A percentile compares a stretch with the other conserved stretches of the same genome.
These are phyloP conservation scores for Macrophomina phaseolina DNA, from an alignment of 2,329 filamentous ascomycete species.

Conservation along the genomic window DNA sequence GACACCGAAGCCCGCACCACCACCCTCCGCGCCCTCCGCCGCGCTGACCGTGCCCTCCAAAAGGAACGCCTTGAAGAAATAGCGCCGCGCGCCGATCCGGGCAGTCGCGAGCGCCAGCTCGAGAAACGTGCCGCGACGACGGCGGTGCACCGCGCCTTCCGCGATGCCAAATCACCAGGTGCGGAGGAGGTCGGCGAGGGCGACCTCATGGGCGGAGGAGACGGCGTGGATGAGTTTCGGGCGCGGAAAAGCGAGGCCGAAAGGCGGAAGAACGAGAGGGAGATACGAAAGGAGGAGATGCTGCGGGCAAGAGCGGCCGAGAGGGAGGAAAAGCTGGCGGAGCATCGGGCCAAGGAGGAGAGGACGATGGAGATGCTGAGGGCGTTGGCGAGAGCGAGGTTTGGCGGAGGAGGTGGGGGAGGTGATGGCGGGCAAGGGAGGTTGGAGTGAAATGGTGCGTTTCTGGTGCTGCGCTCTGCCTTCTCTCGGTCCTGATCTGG, in stretches of 20 bases:
- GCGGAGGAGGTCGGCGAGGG: constrained; percentile 71
- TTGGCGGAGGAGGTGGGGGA: constrained; percentile 31
- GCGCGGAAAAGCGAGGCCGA: constrained; percentile 68
- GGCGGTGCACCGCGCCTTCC: constrained; percentile 75
- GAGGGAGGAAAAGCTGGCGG: constrained; percentile 75
- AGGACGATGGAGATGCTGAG: constrained; percentile 82
- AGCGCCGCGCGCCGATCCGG: constrained; percentile 79
- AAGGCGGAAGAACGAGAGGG: constrained; percentile 77
- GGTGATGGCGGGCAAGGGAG: background rate
- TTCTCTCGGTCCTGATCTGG: too few relatives aligned
- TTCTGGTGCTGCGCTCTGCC: too few relatives aligned
- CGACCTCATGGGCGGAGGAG: constrained; percentile 78
- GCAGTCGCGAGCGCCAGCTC: constrained; percentile 79
- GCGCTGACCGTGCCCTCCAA: constrained; percentile 68
- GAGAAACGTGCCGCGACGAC: constrained; percentile 82
- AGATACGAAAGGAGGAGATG: constrained; percentile 82
- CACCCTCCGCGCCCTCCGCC: constrained; percentile 66
- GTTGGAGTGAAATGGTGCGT: background rate
- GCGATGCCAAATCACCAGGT: constrained; percentile 68
- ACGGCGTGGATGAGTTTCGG: constrained; percentile 70
- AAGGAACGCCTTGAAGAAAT: constrained; percentile 80
- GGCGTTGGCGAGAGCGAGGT: constrained; percentile 78
- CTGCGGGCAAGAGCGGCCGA: constrained; percentile 76
- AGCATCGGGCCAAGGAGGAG: constrained; percentile 77
- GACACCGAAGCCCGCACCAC: constrained; percentile 52